A percentile compares a stretch with the other conserved stretches of the same genome.
Conservation (phyloP, 1,284 basidiomycete genomes). For the Coriolopsis trogii region DNA sequence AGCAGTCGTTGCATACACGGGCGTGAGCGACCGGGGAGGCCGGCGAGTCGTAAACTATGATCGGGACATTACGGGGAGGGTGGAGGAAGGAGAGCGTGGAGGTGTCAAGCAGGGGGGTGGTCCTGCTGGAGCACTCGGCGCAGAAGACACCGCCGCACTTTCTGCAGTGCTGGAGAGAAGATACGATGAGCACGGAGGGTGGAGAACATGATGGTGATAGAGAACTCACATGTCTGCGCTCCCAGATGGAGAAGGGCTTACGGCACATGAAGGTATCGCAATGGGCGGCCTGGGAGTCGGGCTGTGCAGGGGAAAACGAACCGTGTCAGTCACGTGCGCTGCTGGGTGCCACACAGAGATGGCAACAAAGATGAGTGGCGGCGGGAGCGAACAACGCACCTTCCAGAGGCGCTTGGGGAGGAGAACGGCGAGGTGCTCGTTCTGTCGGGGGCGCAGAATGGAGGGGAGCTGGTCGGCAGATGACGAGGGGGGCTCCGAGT, state of each 20-base stretch:
- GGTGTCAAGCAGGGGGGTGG: slow-evolving; percentile 66
- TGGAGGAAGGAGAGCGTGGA: slow-evolving; percentile 67
- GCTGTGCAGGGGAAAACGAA: slow-evolving; percentile 39
- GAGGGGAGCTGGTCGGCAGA: slow-evolving; percentile 7
- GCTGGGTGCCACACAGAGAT: slow-evolving; percentile 3
- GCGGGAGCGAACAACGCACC: slow-evolving; percentile 39
- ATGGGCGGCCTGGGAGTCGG: slow-evolving; percentile 57
- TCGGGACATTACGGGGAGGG: slow-evolving; percentile 65
- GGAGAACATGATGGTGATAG: slow-evolving; percentile 16
- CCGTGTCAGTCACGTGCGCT: slow-evolving; percentile 29
- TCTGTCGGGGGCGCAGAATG: slow-evolving; percentile 31
- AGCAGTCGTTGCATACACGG: slow-evolving; percentile 76
- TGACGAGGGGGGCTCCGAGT: slow-evolving; percentile 25
- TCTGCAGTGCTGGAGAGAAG: slow-evolving; percentile 63
- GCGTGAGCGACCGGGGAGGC: slow-evolving; percentile 50
- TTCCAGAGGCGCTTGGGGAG: slow-evolving; percentile 74
- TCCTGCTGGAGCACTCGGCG: slow-evolving; percentile 54
- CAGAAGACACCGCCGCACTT: slow-evolving; percentile 83
- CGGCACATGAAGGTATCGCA: slow-evolving; percentile 77
- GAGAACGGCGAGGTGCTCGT: slow-evolving; percentile 78
- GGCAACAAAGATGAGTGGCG: slow-evolving; percentile 10
- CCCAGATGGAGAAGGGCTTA: slow-evolving; percentile 62
- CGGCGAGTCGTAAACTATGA: slow-evolving; percentile 56
- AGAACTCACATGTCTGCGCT: slow-evolving; percentile 68
- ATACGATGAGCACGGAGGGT: slow-evolving; percentile 27